Evolutionary conservation across 1,284 basidiomycete genomes (phyloP).

Genomic region (Boletellus sp.): DNA sequence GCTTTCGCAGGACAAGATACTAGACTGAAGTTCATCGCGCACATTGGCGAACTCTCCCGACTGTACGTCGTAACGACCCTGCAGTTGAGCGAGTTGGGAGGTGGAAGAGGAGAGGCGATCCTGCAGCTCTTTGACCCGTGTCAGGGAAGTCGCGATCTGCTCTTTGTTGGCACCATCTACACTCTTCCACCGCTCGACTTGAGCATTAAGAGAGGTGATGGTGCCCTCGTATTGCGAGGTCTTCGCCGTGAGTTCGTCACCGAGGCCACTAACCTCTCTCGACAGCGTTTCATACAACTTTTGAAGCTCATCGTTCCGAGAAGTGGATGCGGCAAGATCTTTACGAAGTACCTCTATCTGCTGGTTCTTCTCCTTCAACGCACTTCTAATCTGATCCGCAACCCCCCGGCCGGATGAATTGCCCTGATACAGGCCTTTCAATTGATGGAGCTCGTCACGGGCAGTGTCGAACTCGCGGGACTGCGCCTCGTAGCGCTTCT

Average conservation of each 20-base stretch:
- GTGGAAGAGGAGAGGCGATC: too few species aligned
- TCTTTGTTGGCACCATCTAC: too few species aligned
- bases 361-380: slow-evolving; percentile 7
- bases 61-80: too few species aligned
- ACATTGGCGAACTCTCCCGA: too few species aligned
- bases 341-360: background rate
- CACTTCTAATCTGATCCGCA: background rate
- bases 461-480: background rate
- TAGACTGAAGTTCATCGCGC: too few species aligned
- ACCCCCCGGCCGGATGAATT: background rate
- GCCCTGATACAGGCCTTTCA: background rate
- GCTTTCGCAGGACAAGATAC: too few species aligned
- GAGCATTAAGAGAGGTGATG: background rate
- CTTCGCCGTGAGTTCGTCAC: slow-evolving; percentile 3
- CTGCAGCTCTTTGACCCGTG: too few species aligned
- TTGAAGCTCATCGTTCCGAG: slow-evolving; percentile 4
- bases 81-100: too few species aligned
- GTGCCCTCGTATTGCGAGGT: slow-evolving; percentile 1
- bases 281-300: slow-evolving; percentile 1
- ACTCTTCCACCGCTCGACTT: too few species aligned
- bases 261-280: background rate
- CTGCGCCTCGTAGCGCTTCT: background rate
- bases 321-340: background rate
- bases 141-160: too few species aligned
- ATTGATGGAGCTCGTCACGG: background rate